Evolutionary conservation across 768 basidiomycete species (phyloP), one percentile per base, ranked within the genome.

Genomic region (Podaxis rugospora): DNA sequence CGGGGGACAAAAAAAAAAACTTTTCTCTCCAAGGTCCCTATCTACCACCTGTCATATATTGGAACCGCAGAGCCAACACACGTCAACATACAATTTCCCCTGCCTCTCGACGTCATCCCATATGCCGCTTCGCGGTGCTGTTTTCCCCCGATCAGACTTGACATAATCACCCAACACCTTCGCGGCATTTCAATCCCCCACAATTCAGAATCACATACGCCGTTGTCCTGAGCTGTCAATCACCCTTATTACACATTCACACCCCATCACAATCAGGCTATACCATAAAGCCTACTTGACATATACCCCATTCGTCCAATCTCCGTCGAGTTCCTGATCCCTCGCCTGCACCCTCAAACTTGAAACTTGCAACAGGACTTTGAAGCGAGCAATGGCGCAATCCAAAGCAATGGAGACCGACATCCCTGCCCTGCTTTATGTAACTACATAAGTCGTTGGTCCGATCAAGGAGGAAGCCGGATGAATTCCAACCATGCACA

Each of bases 391-490:
- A 47, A 27, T 28, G 14, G 5, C 14, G n/a, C 39, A 51, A 28
- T 18, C 16, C 25, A 21, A 51, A 27, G 25, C 11, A 35, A 36
- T 14, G 32, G 13, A 32, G 7, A 5, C 55, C 27, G 36, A 23
- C 23, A 58, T n/a, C 57, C 49, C 57, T 52, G 57, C 25, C 50
- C 39, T 39, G 21, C 10, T 46, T 51, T 44, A 18, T 51, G 27
- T 37, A 25, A 39, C 36, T 25, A 28, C 57, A 51, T 54, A 50
- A 50, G 28, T 51, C 57, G 1, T 28, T 28, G 16, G 36, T 60
- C 51, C 59, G 59, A 61, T 61, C 53, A 54, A 37, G 52, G 59
- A 61, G 46, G 53, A 39, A 54, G 52, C 46, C 35, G 23, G 4
- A 47, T 56, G 27, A 23, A 25, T 21, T 16, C 36, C 56, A 44